Percentiles rank a stretch among this genome's conserved stretches.
These are phyloP conservation scores for Penicillium sp. DNA, from an alignment of 2,329 filamentous ascomycete species.

Conservation along the genomic window DNA sequence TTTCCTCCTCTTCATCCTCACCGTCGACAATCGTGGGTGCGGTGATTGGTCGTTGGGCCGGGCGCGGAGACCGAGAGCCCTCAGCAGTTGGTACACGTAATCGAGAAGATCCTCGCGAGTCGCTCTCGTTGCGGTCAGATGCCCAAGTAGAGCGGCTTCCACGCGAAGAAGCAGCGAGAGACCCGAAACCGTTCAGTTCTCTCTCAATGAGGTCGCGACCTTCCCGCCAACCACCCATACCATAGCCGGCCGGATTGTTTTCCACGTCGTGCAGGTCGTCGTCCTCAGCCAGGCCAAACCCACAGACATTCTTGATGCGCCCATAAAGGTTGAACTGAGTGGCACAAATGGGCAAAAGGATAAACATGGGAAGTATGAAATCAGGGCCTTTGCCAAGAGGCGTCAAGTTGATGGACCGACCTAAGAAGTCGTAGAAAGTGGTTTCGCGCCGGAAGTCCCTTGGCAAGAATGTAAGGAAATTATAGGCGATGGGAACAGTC, in stretches of 20 bases:
- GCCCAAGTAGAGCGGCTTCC: slow-evolving; percentile 27
- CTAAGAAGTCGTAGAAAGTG: slow-evolving; percentile 81
- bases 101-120: slow-evolving; percentile 28
- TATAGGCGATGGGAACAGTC: slow-evolving; percentile 88
- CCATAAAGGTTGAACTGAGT: slow-evolving; percentile 88
- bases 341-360: slow-evolving; percentile 77
- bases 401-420: slow-evolving; percentile 74
- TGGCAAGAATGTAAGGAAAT: slow-evolving; percentile 87
- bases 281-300: slow-evolving; percentile 72
- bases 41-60: slow-evolving; percentile 31
- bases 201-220: slow-evolving; percentile 84
- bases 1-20: slow-evolving; percentile 66
- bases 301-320: slow-evolving; percentile 66
- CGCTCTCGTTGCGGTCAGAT: slow-evolving; percentile 22
- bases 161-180: slow-evolving; percentile 38
- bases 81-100: slow-evolving; percentile 32
- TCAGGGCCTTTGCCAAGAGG: slow-evolving; percentile 78
- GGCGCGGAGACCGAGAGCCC: slow-evolving; percentile 24
- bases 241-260: slow-evolving; percentile 59
- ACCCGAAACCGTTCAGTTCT: slow-evolving; percentile 62
- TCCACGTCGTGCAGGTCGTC: slow-evolving; percentile 58
- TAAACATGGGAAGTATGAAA: slow-evolving; percentile 78
- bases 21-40: slow-evolving; percentile 45
- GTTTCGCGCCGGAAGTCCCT: slow-evolving; percentile 66
- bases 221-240: slow-evolving; percentile 82